Percentiles rank a stretch among this genome's conserved stretches.
Conservation (phyloP, 176 grass and related monocot species). For the Saccharum officinarum region DNA sequence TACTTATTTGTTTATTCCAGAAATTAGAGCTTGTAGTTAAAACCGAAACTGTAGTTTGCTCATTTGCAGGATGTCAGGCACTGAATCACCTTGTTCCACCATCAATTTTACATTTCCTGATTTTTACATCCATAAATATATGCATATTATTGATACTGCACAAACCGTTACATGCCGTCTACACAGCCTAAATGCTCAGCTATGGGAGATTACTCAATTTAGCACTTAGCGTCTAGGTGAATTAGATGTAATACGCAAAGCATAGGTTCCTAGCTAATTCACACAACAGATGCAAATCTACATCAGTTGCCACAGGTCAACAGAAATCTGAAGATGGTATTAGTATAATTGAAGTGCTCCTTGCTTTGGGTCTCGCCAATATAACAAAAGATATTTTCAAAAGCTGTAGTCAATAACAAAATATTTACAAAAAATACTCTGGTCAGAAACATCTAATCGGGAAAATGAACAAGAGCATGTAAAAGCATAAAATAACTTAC, state of each 20-base stretch:
- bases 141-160: too few relatives aligned
- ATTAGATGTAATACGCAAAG: too few relatives aligned
- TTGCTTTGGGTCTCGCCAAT: neutral
- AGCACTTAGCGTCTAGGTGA: neutral
- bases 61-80: neutral
- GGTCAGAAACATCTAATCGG: slow-evolving; percentile 10
- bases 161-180: too few relatives aligned
- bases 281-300: neutral
- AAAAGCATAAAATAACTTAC: slow-evolving; percentile 64
- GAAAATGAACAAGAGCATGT: slow-evolving; percentile 11
- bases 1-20: neutral
- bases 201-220: neutral
- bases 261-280: neutral
- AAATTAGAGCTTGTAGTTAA: too few relatives aligned
- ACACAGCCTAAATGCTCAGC: neutral
- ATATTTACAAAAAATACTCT: slow-evolving; percentile 19
- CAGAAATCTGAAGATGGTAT: slow-evolving; percentile 1
- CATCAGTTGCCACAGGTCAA: neutral
- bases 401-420: neutral
- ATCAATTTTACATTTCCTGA: neutral
- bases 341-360: neutral
- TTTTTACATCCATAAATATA: too few relatives aligned
- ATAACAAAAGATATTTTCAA: slow-evolving; percentile 18
- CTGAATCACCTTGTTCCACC: neutral
- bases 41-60: neutral